Conservation (phyloP, 2,329 filamentous ascomycete species). For the Rhexocercosporidium sp. region DNA sequence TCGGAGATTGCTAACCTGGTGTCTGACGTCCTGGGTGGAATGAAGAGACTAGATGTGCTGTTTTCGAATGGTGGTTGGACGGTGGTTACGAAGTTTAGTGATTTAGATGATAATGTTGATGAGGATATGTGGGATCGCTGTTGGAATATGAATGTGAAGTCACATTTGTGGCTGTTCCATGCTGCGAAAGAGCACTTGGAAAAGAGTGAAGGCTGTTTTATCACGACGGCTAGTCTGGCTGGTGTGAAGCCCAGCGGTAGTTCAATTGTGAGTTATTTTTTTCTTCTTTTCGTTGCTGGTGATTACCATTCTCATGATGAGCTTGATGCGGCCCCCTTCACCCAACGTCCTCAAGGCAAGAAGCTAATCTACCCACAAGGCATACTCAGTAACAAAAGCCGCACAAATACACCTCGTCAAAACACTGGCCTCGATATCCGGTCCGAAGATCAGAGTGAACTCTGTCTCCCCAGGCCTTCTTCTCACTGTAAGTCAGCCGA, state of each 20-base stretch:
- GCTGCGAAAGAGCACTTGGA: slow-evolving; percentile 60
- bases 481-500: slow-evolving; percentile 9
- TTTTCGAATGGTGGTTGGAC: slow-evolving; percentile 75
- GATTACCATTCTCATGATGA: neutral
- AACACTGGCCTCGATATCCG: slow-evolving; percentile 56
- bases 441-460: slow-evolving; percentile 62
- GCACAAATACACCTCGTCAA: slow-evolving; percentile 68
- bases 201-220: slow-evolving; percentile 51
- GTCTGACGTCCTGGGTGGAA: slow-evolving; percentile 58
- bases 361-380: slow-evolving; percentile 45
- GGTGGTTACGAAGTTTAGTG: slow-evolving; percentile 48
- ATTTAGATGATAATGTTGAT: slow-evolving; percentile 57
- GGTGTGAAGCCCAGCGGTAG: slow-evolving; percentile 69
- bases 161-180: slow-evolving; percentile 64
- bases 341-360: neutral
- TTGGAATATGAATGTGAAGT: slow-evolving; percentile 67
- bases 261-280: slow-evolving; percentile 50
- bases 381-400: slow-evolving; percentile 82
- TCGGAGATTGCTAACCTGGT: slow-evolving; percentile 65
- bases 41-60: slow-evolving; percentile 77
- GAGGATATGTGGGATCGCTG: slow-evolving; percentile 65
- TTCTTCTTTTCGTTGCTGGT: neutral
- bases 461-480: slow-evolving; percentile 57
- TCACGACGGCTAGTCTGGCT: slow-evolving; percentile 68
- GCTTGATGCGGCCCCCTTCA: neutral